A percentile compares a stretch with the other conserved stretches of the same genome.
phyloP scores from a whole-genome alignment of 1,139 yeast species.

The Sugiyamaella xylanicola region DNA sequence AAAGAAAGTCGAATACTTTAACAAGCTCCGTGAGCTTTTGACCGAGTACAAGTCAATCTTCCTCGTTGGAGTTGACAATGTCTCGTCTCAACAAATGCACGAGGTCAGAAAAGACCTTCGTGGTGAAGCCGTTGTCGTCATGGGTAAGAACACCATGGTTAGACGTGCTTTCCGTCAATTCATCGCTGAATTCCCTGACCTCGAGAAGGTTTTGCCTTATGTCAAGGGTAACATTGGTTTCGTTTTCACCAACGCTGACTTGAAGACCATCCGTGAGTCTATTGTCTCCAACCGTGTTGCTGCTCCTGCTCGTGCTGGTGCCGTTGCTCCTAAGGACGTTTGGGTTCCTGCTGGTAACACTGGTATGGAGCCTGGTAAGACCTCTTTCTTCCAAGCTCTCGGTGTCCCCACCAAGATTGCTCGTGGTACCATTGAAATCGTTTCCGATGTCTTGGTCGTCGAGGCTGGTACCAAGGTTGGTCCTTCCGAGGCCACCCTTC shows the following conservation, averaged over 20 bases:
- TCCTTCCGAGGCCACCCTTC: conserved; percentile 98
- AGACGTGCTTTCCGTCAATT: conserved; percentile 99
- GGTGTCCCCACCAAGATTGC: conserved; percentile 99
- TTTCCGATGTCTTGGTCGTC: conserved; percentile 95
- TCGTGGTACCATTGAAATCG: conserved; percentile 99
- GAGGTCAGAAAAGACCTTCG: conserved; percentile 97
- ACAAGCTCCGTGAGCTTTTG: conserved; percentile 91
- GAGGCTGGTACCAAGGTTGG: conserved; percentile 87
- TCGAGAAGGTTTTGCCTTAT: conserved; percentile 91
- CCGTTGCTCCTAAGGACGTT: conserved; percentile 96
- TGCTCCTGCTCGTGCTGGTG: conserved; percentile 99
- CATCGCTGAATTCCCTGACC: conserved; percentile 91
- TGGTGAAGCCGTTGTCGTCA: conserved; percentile 90
- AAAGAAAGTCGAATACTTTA: conserved; percentile 93
- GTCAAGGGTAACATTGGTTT: conserved; percentile 99
- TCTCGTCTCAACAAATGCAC: conserved; percentile 99
- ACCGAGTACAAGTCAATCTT: conserved; percentile 97
- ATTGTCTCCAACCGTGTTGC: conserved; percentile 93
- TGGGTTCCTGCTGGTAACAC: conserved; percentile 99
- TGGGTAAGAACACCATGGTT: conserved; percentile 99
- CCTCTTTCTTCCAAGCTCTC: conserved; percentile 99
- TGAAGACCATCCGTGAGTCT: conserved; percentile 87
- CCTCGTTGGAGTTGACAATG: conserved; percentile 99
- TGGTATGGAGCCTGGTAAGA: conserved; percentile 99
- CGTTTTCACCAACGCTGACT: conserved; percentile 96